Base-by-base conservation (phyloP, 129 eudicot species). In the Helichrysum umbraculigerum region DNA sequence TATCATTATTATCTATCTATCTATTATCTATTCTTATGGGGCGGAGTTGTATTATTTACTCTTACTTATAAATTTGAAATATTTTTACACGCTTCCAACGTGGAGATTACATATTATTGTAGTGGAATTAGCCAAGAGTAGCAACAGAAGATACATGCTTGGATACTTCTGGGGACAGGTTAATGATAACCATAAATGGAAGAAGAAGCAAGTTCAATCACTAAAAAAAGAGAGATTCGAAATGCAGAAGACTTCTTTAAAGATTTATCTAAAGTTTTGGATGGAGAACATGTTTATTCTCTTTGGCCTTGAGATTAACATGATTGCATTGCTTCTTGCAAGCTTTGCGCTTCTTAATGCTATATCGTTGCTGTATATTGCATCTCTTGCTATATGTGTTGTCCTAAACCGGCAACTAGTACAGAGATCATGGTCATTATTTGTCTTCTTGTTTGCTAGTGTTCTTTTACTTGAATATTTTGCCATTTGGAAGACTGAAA, bases 261-360 rank as follows among this genome's bases (percentile, higher is more conserved):
- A 91, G 60, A 88, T 90, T 47, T 95, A 95, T 74, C 68, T 95
- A 69, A 95, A 86, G 84, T 95, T 89, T 87, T 91, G 99, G 99
- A 74, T 87, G 52, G 99, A 95, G 82, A 95, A 95, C 81, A 84
- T 91, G 92, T 95, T 91, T 81, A 95, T 89, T 70, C 94, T 95
- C 76, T 95, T 95, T 80, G 97, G 99, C 66, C 97, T 95, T n/a
- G 99, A 95, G 89, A 91, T 95, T 77, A 95, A 85, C 82, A 95
- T 91, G 99, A 79, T 95, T 39, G 97, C 85, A 28, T 76, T 95
- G 86, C 88, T 95, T 83, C 81, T 91, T 42, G 84, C 96, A 54
- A 91, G 99, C 76, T 95, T 91, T 83, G 90, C 90, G 44, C 79
- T 95, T 77, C 86, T 91, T 78, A 95, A 91, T 85, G 96, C 86